These are phyloP conservation scores for Salix suchowensis DNA, from an alignment of 345 rosid genomes.

Conservation along the genomic window DNA sequence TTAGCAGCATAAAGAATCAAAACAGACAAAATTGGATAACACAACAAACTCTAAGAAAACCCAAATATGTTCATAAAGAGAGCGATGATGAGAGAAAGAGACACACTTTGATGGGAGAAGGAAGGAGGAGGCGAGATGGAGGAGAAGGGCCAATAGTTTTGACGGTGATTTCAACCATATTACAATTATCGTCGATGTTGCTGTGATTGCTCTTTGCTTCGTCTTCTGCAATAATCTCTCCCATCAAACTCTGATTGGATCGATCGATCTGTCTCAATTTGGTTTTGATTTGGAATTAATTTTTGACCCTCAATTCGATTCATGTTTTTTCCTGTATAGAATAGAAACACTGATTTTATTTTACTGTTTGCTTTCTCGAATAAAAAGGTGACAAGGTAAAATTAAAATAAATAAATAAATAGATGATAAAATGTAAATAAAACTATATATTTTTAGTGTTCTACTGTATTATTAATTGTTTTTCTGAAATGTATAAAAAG, in stretches of 20 bases:
- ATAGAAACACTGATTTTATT: no score
- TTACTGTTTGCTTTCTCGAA: no score
- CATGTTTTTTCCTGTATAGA: no score
- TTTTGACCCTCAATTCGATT: no score
- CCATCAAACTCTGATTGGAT: slow-evolving; percentile 7
- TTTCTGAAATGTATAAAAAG: no score
- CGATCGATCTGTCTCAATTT: not conserved
- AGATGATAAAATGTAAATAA: no score
- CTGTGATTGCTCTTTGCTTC: not conserved
- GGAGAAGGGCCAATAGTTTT: slow-evolving; percentile 77
- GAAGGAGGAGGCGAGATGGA: slow-evolving; percentile 54
- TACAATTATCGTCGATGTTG: not conserved
- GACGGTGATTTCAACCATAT: slow-evolving; percentile 49
- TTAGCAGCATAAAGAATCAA: not conserved
- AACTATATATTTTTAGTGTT: no score
- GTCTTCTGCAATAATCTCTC: slow-evolving; percentile 30
- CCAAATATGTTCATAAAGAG: not conserved
- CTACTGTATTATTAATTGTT: no score
- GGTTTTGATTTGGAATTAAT: no score
- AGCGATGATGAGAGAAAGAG: not conserved
- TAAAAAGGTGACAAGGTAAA: no score
- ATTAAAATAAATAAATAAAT: no score
- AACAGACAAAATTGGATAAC: not conserved
- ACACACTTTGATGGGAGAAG: slow-evolving; percentile 52
- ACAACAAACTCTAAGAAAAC: not conserved